Evolutionary conservation across 2,329 filamentous ascomycete genomes (phyloP).

Genomic region (Coniella lustricola): DNA sequence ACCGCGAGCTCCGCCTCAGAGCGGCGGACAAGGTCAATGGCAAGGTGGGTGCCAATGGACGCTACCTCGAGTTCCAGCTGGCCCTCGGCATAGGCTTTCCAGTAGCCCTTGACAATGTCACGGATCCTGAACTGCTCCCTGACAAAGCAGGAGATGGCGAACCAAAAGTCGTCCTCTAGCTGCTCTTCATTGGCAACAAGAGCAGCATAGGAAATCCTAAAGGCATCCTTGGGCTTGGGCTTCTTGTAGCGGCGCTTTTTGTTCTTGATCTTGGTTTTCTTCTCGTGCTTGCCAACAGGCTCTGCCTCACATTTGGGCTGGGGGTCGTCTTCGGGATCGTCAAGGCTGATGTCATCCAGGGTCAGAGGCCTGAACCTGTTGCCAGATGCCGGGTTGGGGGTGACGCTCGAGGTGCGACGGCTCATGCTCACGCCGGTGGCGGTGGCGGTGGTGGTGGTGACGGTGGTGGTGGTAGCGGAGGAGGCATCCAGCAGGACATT

Average conservation of each 20-base stretch:
- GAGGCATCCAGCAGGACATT: slow-evolving; percentile 1
- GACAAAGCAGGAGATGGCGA: slow-evolving; percentile 4
- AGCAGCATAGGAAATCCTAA: background rate
- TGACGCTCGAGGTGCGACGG: too few relatives aligned
- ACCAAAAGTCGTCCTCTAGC: slow-evolving; percentile 6
- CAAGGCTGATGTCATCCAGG: background rate
- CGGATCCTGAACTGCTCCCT: slow-evolving; percentile 5
- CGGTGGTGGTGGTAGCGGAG: background rate
- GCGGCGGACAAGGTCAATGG: slow-evolving; percentile 8
- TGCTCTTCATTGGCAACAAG: slow-evolving; percentile 1
- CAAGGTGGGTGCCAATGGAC: background rate
- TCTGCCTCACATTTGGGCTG: background rate
- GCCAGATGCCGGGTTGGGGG: background rate
- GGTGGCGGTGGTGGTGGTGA: background rate
- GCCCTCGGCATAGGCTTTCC: background rate
- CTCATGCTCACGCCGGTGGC: background rate
- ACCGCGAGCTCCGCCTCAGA: slow-evolving; percentile 3
- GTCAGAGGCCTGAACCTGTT: background rate
- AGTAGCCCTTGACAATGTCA: slow-evolving; percentile 1
- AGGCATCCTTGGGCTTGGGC: too few relatives aligned
- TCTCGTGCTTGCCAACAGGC: background rate
- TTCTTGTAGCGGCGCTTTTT: background rate
- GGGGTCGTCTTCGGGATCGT: background rate
- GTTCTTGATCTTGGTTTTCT: background rate
- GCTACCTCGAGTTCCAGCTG: slow-evolving; percentile 3